These are phyloP conservation scores for Ceratobasidium sp. DNA, from an alignment of 1,284 basidiomycete genomes.

Conservation along the genomic window DNA sequence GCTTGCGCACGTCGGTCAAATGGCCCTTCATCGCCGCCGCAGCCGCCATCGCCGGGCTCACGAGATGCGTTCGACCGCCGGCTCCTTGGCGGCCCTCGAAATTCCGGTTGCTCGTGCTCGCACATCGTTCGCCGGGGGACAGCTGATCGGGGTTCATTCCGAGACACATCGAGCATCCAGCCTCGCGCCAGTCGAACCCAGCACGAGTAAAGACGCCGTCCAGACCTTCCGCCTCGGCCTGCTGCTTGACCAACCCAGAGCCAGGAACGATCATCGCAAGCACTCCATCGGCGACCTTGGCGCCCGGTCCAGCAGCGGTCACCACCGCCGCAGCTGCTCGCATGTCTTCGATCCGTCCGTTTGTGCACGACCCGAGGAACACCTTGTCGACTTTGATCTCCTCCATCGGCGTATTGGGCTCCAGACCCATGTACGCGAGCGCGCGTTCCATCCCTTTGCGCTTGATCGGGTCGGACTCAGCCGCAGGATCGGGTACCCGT, in stretches of 20 bases:
- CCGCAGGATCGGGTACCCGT: slow-evolving; percentile 79
- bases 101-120: slow-evolving; percentile 96
- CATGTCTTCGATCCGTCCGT: slow-evolving; percentile 94
- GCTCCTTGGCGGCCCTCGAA: slow-evolving; percentile 94
- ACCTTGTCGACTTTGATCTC: slow-evolving; percentile 90
- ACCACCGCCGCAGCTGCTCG: slow-evolving; percentile 88
- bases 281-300: slow-evolving; percentile 81
- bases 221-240: slow-evolving; percentile 92
- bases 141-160: slow-evolving; percentile 98
- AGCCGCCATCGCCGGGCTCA: slow-evolving; percentile 96
- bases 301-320: slow-evolving; percentile 69
- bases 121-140: slow-evolving; percentile 88
- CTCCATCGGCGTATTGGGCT: slow-evolving; percentile 83
- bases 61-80: slow-evolving; percentile 90
- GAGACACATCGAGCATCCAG: slow-evolving; percentile 97
- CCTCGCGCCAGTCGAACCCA: slow-evolving; percentile 97
- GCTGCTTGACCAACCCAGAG: slow-evolving; percentile 92
- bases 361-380: slow-evolving; percentile 97
- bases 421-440: slow-evolving; percentile 91
- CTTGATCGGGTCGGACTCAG: slow-evolving; percentile 70
- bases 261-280: slow-evolving; percentile 93
- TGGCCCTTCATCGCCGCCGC: slow-evolving; percentile 91
- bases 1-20: slow-evolving; percentile 88
- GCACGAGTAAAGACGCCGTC: slow-evolving; percentile 92
- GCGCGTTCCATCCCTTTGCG: slow-evolving; percentile 80